Evolutionary conservation across 108 stramenopile species (phyloP), one percentile per base, ranked within the genome.

Genomic region (Cyclotella distinguenda): DNA sequence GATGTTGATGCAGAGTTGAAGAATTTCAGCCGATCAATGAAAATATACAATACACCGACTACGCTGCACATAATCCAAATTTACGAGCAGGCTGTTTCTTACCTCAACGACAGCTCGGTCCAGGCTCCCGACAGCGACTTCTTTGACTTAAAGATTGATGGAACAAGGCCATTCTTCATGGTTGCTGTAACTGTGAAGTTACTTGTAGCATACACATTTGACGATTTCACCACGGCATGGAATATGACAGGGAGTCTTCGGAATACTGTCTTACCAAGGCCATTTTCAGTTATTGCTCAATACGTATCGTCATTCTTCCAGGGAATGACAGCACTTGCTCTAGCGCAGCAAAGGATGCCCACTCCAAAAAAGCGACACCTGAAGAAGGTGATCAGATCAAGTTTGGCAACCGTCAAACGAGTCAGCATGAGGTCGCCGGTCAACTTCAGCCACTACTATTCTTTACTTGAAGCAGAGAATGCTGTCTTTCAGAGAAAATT

Each of bases 401-500:
- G 32, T 27, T 11, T 39, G 18, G 49, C 47, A 35, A 27, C 7
- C 0, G 19, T 62, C 7, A 62, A 35, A 21, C 47, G 16, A 28
- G 32, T 7, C 0, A 18, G 46, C 11, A 48, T 33, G 31, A 33
- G 35, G 49, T 47, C 46, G 4, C n/a, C 31, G 2, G 18, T 48
- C 32, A 62, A 62, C 18, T n/a, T 48, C 3, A 18, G 10, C 0
- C 61, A 42, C 1, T 21, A 43, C 7, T 27, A 13, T 26, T 6
- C 47, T 46, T 44, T 62, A 21, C 9, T 62, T 21, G 46, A 62
- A 21, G 61, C 61, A 32, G 61, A 62, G 39, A 35, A 35, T 21
- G 61, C 61, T 7, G 23, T 26, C 9, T 48, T 30, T 35, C 3
- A 15, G 5, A 42, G 35, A 35, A 48, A 48, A 28, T 62, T 28